Conservation (phyloP, 306 rosid species). For the Begonia fuchsioides region DNA sequence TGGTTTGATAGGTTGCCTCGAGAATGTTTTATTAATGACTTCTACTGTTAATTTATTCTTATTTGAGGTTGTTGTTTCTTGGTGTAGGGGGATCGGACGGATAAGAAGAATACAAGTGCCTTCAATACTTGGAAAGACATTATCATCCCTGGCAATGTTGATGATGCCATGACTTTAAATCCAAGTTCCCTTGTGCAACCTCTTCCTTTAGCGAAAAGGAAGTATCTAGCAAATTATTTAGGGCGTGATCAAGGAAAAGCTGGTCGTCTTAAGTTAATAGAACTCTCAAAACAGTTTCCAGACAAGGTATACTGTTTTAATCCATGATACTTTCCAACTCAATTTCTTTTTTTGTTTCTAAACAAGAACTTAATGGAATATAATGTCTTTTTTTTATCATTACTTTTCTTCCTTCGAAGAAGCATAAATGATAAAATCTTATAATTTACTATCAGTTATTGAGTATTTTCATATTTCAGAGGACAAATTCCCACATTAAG, state of each 20-base stretch:
- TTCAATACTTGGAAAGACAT: constrained; percentile 97
- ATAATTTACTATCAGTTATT: no score
- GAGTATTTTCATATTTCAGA: no score
- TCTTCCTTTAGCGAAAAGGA: constrained; percentile 67
- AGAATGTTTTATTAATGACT: neutral
- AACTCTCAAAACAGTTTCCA: constrained; percentile 69
- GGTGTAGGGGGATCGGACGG: constrained; percentile 88
- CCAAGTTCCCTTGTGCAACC: constrained; percentile 39
- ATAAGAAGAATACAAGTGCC: constrained; percentile 78
- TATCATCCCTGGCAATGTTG: constrained; percentile 90
- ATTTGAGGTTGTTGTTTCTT: constrained; percentile 11
- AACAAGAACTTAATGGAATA: no score
- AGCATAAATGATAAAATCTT: no score
- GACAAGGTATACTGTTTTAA: constrained; percentile 45
- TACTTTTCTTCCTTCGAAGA: no score
- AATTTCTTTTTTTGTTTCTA: no score
- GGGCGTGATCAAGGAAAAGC: constrained; percentile 91
- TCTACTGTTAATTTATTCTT: neutral
- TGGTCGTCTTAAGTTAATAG: constrained; percentile 71
- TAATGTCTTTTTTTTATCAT: neutral
- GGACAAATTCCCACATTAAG: no score
- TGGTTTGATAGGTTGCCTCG: neutral
- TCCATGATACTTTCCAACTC: neutral
- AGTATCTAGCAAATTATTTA: constrained; percentile 74
- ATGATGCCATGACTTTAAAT: constrained; percentile 56